Evolutionary conservation across 2,329 filamentous ascomycete species (phyloP), one percentile per base, ranked within the genome.

Genomic region (Elsinoe fawcettii): DNA sequence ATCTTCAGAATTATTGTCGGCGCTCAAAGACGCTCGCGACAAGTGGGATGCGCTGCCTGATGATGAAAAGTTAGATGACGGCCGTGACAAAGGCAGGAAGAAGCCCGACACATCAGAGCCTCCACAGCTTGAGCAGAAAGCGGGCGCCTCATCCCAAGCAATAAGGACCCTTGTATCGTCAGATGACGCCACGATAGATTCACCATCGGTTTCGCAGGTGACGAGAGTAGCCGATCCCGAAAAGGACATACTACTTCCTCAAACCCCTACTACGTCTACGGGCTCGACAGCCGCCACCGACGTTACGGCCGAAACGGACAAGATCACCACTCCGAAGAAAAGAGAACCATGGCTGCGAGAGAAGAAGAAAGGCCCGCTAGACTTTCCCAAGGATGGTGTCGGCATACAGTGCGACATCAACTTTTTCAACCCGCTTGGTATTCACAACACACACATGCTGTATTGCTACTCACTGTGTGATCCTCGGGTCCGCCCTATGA

Each of bases 321-420:
- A 51, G 14, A 3, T 51, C 8, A 9, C 25, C 3, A 16, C 46
- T 7, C 49, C 49, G 11, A 53, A 25, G 12, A 53, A 53, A 12
- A 20, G 18, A 11, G 60, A 60, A 36, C 62, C 64, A 7, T 78
- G 75, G 75, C 66, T 68, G 1, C 72, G 76, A 18, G 76, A 78
- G 60, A 75, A 74, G 58, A 69, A 69, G 18, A 66, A 70, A 9
- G 76, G 76, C 0, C 75, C 75, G 9, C 79, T 95, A 1, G 89
- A 93, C 68, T 92, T 92, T 58, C 87, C 88, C 5, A 88, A 88
- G 66, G 75, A 76, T 7, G 85, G 85, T 3, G 81, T 86, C 25
- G 90, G 90, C n/a, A 87, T 92, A 12, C 88, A 91, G 67, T 93
- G 88, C 68, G 90, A 96, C 67, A 89, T 96, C 76, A 95, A 95